Percentiles rank a stretch among this genome's conserved stretches.
Evolutionary conservation across 148 eudicot genomes (phyloP).

Genomic region (Dysphania ambrosioides): DNA sequence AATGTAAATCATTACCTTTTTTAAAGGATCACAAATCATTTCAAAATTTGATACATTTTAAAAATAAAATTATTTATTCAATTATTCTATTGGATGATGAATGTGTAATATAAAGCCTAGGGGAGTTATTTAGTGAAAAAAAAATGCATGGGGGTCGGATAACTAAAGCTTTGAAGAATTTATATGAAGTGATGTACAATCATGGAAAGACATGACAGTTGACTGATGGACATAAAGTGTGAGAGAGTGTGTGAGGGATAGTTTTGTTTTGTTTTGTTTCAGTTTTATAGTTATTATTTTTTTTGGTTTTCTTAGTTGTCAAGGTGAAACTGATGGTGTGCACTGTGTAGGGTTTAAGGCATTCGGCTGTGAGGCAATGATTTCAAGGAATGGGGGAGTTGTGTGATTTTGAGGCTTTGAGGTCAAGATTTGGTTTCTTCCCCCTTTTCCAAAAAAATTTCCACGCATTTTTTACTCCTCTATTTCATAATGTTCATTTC

Average conservation of each 20-base stretch:
- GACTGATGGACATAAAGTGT: too few relatives aligned
- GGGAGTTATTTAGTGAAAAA: not conserved
- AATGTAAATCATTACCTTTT: too few relatives aligned
- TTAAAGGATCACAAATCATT: too few relatives aligned
- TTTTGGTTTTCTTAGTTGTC: conserved; percentile 28
- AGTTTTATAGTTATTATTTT: not conserved
- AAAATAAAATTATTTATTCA: too few relatives aligned
- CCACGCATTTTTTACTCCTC: not conserved
- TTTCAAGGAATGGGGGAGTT: too few relatives aligned
- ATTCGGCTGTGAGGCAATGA: conserved; percentile 48
- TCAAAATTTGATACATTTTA: too few relatives aligned
- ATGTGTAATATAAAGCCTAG: not conserved
- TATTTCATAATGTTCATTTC: too few relatives aligned
- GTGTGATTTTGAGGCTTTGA: conserved; percentile 26
- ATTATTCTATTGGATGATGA: too few relatives aligned
- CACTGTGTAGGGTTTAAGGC: conserved; percentile 23
- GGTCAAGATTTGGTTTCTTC: conserved; percentile 13
- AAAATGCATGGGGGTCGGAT: conserved; percentile 17
- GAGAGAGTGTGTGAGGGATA: not conserved
- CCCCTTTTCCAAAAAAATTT: not conserved
- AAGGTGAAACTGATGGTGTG: conserved; percentile 45
- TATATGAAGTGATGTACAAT: conserved; percentile 33
- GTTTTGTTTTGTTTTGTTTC: not conserved
- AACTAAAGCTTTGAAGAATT: conserved; percentile 23
- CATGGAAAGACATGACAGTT: conserved; percentile 30